A percentile compares a stretch with the other conserved stretches of the same genome.
Conservation (phyloP, 2,329 filamentous ascomycete genomes). For the Lachnellula suecica region DNA sequence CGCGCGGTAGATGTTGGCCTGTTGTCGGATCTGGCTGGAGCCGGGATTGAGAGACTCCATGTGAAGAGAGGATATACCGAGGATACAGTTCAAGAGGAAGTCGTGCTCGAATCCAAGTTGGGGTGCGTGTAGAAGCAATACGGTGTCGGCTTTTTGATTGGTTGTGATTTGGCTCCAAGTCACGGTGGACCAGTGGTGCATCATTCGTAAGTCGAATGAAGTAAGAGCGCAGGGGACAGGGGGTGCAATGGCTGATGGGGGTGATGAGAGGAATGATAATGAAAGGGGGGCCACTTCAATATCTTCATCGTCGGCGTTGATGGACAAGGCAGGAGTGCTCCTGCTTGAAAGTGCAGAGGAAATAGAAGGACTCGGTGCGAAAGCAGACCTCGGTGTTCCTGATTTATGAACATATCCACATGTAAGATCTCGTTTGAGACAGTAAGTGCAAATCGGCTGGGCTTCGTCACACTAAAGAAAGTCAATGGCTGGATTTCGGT, state of each 20-base stretch:
- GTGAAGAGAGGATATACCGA: constrained; percentile 30
- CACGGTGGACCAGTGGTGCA: constrained; percentile 29
- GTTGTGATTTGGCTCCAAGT: constrained; percentile 22
- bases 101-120: constrained; percentile 30
- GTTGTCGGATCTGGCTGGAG: constrained; percentile 8
- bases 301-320: background rate
- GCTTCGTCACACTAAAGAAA: constrained; percentile 28
- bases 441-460: constrained; percentile 29
- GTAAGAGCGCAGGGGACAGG: constrained; percentile 15
- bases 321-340: background rate
- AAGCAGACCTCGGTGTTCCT: background rate
- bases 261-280: background rate
- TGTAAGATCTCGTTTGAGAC: constrained; percentile 24
- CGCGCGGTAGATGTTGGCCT: constrained; percentile 24
- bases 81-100: constrained; percentile 27
- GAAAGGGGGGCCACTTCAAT: background rate
- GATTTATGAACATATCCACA: constrained; percentile 22
- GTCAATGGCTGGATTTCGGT: constrained; percentile 3
- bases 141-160: constrained; percentile 9
- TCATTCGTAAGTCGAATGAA: constrained; percentile 24
- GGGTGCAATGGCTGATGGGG: background rate
- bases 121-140: constrained; percentile 23
- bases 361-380: background rate
- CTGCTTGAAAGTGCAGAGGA: background rate
- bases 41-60: constrained; percentile 20